Evolutionary conservation across 768 basidiomycete species (phyloP).

Genomic region (Phylloporus arenicola): DNA sequence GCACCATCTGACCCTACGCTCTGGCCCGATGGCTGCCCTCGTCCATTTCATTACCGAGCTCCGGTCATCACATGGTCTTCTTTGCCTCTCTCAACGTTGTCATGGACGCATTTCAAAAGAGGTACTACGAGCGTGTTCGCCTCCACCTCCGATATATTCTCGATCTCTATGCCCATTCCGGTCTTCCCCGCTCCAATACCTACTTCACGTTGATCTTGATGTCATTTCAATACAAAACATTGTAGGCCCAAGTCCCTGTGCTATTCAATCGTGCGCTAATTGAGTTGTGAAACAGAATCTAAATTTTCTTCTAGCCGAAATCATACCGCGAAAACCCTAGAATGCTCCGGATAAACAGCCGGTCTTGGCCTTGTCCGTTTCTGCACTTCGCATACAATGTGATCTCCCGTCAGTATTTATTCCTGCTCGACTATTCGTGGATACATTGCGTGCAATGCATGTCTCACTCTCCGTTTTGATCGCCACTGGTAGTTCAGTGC

Average conservation of each 20-base stretch:
- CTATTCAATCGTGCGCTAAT: constrained; percentile 4
- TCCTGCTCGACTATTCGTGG: constrained; percentile 72
- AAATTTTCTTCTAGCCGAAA: constrained; percentile 56
- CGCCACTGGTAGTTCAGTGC: neutral
- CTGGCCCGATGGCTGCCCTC: constrained; percentile 36
- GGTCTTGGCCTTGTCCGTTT: neutral
- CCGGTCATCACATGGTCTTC: neutral
- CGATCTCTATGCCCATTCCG: constrained; percentile 24
- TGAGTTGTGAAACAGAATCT: constrained; percentile 6
- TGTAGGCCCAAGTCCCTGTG: constrained; percentile 37
- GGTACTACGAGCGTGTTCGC: constrained; percentile 40
- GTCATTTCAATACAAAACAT: constrained; percentile 47
- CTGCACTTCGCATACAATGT: neutral
- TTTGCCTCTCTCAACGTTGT: constrained; percentile 36
- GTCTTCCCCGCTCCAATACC: constrained; percentile 55
- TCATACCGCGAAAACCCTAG: constrained; percentile 68
- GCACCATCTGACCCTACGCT: constrained; percentile 39
- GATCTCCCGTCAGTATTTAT: constrained; percentile 45
- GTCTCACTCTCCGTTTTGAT: constrained; percentile 21
- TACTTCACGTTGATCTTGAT: constrained; percentile 55
- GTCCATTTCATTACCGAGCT: constrained; percentile 37
- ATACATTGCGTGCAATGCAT: constrained; percentile 59
- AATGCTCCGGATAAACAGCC: constrained; percentile 55
- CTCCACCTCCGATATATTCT: constrained; percentile 49
- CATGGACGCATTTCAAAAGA: constrained; percentile 39